A percentile compares a stretch with the other conserved stretches of the same genome.
phyloP scores from a whole-genome alignment of 352 stramenopile species.

The Globisporangium camurandrum region DNA sequence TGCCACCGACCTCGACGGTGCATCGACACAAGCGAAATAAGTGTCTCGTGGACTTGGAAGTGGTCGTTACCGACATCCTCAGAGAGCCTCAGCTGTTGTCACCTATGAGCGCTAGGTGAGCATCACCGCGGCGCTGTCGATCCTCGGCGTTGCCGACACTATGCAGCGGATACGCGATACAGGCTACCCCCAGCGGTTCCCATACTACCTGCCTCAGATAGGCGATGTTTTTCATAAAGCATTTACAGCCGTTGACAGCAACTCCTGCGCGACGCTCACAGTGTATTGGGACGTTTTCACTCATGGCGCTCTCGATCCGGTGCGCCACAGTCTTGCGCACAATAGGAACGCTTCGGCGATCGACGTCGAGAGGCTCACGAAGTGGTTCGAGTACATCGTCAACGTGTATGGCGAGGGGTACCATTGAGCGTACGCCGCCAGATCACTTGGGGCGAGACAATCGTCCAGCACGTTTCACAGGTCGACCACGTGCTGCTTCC shows the following conservation, averaged over 20 bases:
- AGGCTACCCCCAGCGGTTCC: background rate
- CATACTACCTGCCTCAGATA: background rate
- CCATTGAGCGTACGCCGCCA: background rate
- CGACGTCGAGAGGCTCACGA: background rate
- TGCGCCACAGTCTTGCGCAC: background rate
- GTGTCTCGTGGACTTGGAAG: background rate
- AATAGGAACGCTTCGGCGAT: background rate
- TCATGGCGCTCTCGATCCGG: background rate
- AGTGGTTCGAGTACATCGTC: background rate
- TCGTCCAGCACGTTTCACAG: background rate
- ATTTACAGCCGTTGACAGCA: background rate
- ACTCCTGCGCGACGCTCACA: background rate
- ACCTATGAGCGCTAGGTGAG: background rate
- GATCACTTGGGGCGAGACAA: background rate
- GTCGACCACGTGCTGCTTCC: background rate
- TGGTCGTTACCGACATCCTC: background rate
- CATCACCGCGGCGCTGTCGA: background rate
- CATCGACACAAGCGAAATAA: too few relatives aligned
- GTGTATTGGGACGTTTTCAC: background rate
- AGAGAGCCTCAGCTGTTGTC: background rate
- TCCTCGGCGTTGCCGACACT: background rate
- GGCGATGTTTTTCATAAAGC: background rate
- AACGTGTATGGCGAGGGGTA: background rate
- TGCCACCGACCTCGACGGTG: too few relatives aligned
- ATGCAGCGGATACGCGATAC: background rate